Evolutionary conservation across 768 basidiomycete species (phyloP).

Genomic region (Lanmaoa pseudosensibilis): DNA sequence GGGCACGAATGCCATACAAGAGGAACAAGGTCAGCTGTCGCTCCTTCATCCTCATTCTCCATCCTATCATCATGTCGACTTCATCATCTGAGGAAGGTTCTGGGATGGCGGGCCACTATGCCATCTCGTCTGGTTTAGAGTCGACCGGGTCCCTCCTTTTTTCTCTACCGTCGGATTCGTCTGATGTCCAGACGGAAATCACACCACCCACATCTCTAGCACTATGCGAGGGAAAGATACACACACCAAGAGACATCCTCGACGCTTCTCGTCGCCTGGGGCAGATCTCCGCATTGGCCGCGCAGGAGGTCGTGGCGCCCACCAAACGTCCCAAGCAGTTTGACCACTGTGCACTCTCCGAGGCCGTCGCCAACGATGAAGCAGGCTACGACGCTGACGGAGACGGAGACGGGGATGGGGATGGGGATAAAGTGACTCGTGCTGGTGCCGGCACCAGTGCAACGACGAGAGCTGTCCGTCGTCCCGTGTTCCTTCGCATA

Average conservation of each 20-base stretch:
- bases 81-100: constrained; percentile 16
- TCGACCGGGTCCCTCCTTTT: constrained; percentile 13
- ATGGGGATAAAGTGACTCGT: background rate
- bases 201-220: constrained; percentile 24
- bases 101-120: background rate
- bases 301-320: background rate
- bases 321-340: background rate
- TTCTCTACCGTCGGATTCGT: constrained; percentile 12
- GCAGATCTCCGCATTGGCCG: background rate
- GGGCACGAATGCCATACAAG: constrained; percentile 1
- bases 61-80: constrained; percentile 3
- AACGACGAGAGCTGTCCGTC: background rate
- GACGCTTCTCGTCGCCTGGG: constrained; percentile 15
- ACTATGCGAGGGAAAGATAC: constrained; percentile 3
- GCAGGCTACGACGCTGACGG: constrained; percentile 28
- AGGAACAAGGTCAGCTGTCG: constrained; percentile 3
- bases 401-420: constrained; percentile 4
- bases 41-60: background rate
- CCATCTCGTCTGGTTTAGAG: constrained; percentile 12
- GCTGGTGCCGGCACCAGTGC: background rate
- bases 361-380: constrained; percentile 13
- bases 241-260: constrained; percentile 11
- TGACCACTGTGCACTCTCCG: background rate
- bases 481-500: constrained; percentile 22
- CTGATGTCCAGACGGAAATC: constrained; percentile 18